Evolutionary conservation across 176 grass and related monocot genomes (phyloP).

Genomic region (Musa acuminata): DNA sequence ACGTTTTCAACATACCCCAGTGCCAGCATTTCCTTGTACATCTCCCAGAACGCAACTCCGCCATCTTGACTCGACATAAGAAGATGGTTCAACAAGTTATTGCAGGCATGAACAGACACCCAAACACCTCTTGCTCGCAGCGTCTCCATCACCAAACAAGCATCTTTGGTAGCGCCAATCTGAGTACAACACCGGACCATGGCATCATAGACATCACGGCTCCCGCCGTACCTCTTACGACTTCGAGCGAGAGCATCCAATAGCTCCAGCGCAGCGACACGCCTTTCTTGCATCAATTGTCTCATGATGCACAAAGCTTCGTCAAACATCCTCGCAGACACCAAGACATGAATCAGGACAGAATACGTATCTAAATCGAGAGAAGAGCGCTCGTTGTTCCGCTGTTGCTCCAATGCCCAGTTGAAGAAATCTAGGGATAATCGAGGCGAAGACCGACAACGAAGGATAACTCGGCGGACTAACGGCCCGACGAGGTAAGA

Average conservation of each 20-base stretch:
- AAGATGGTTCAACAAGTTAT: slow-evolving; percentile 25
- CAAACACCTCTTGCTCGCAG: slow-evolving; percentile 6
- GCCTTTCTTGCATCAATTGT: slow-evolving; percentile 5
- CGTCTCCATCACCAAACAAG: slow-evolving; percentile 17
- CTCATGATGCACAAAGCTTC: slow-evolving; percentile 16
- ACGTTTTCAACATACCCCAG: slow-evolving; percentile 18
- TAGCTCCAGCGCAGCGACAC: slow-evolving; percentile 9
- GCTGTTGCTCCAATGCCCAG: neutral
- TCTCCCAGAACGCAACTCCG: slow-evolving; percentile 11
- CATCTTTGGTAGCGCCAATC: slow-evolving; percentile 12
- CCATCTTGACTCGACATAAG: neutral
- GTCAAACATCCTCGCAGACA: slow-evolving; percentile 20
- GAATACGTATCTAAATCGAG: slow-evolving; percentile 8
- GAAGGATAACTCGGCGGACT: neutral
- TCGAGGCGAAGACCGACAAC: neutral
- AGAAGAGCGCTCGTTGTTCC: neutral
- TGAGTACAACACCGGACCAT: slow-evolving; percentile 20
- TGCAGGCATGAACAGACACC: slow-evolving; percentile 21
- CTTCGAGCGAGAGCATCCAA: slow-evolving; percentile 2
- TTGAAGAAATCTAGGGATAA: slow-evolving; percentile 13
- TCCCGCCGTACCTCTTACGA: neutral
- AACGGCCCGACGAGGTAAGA: neutral
- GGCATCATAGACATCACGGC: slow-evolving; percentile 19
- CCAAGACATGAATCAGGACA: slow-evolving; percentile 3
- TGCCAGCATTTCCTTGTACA: slow-evolving; percentile 25